phyloP scores from a whole-genome alignment of 306 rosid genomes.

The Trifolium repens region DNA sequence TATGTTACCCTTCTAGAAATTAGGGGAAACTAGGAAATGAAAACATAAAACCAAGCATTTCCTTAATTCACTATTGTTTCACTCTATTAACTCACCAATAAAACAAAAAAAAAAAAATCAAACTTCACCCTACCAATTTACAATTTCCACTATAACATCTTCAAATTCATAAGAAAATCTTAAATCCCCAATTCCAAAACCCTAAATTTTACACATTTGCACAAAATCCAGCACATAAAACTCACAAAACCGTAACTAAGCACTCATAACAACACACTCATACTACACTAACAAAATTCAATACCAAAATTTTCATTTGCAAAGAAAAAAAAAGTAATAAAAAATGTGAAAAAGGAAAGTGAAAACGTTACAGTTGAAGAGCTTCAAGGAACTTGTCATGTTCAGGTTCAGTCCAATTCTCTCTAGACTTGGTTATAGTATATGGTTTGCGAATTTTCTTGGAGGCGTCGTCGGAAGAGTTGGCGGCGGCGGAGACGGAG shows the following conservation, averaged over 20 bases:
- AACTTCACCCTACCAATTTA: not conserved
- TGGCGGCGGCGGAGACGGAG: conserved; percentile 38
- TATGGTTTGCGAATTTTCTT: conserved; percentile 93
- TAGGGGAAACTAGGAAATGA: not conserved
- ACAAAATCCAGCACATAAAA: not conserved
- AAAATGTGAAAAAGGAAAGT: too few species aligned
- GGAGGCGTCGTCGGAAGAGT: conserved; percentile 60
- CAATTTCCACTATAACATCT: conserved; percentile 9
- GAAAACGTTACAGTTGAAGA: conserved; percentile 69
- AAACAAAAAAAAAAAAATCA: not conserved
- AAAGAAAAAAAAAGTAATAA: too few species aligned
- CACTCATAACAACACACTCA: not conserved
- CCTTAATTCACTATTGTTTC: not conserved
- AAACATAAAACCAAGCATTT: conserved; percentile 1
- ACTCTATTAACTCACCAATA: not conserved
- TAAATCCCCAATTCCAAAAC: conserved; percentile 8
- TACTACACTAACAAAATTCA: conserved; percentile 26
- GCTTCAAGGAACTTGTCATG: conserved; percentile 99
- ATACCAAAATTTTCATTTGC: not conserved
- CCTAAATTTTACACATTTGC: conserved; percentile 23
- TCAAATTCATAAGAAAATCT: conserved; percentile 8
- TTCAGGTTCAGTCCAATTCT: conserved; percentile 98
- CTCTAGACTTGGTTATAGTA: conserved; percentile 96
- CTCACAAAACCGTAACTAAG: not conserved
- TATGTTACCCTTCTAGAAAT: too few species aligned